Conservation (phyloP, 345 rosid genomes). For the Pistacia vera region DNA sequence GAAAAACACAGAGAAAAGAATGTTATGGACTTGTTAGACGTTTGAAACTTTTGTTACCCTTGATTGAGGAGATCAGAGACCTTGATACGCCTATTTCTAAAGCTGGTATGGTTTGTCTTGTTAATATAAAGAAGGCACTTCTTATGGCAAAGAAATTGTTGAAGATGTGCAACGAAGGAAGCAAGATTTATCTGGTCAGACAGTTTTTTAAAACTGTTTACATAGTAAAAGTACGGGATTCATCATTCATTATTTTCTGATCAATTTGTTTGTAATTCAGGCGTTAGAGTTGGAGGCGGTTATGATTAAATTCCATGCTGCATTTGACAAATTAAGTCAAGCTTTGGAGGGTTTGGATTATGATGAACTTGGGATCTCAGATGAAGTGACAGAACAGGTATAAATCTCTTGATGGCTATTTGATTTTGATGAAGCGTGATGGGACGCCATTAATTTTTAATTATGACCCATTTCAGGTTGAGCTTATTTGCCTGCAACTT, state of each 20-base stretch:
- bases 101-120: slow-evolving; percentile 23
- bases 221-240: no score
- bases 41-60: slow-evolving; percentile 61
- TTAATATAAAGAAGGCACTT: slow-evolving; percentile 49
- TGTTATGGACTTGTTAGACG: slow-evolving; percentile 61
- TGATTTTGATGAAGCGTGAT: no score
- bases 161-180: slow-evolving; percentile 64
- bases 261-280: slow-evolving; percentile 35
- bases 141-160: slow-evolving; percentile 47
- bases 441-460: no score
- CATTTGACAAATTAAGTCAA: slow-evolving; percentile 46
- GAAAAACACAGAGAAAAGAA: slow-evolving; percentile 64
- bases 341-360: slow-evolving; percentile 47
- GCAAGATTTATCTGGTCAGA: slow-evolving; percentile 76
- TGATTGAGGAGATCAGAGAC: slow-evolving; percentile 61
- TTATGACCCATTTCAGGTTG: slow-evolving; percentile 34
- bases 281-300: slow-evolving; percentile 63
- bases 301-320: slow-evolving; percentile 46
- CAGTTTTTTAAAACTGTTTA: not conserved
- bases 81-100: slow-evolving; percentile 31
- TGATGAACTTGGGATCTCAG: slow-evolving; percentile 56
- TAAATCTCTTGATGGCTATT: not conserved
- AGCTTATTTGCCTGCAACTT: slow-evolving; percentile 52
- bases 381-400: slow-evolving; percentile 68
- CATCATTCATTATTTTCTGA: not conserved